These are phyloP conservation scores for Niebla homalea DNA, from an alignment of 495 filamentous ascomycete genomes.

Conservation along the genomic window DNA sequence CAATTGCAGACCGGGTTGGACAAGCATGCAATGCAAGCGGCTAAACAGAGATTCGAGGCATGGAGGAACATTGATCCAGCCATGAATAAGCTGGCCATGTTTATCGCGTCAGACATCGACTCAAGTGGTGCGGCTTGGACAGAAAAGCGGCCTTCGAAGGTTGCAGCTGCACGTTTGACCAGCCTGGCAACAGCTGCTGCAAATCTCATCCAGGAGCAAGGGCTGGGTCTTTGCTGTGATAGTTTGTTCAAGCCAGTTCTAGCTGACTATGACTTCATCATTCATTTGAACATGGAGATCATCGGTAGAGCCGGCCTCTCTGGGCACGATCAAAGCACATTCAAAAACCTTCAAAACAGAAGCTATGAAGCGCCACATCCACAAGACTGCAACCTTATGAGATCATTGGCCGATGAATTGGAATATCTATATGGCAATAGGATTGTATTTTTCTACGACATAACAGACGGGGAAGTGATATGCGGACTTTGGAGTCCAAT, in stretches of 20 bases:
- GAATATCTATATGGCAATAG: slow-evolving; percentile 44
- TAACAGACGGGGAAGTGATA: slow-evolving; percentile 42
- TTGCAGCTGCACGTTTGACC: slow-evolving; percentile 75
- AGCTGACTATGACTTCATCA: slow-evolving; percentile 71
- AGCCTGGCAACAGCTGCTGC: slow-evolving; percentile 61
- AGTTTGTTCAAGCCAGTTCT: slow-evolving; percentile 56
- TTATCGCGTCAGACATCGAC: slow-evolving; percentile 70
- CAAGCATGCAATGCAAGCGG: slow-evolving; percentile 35
- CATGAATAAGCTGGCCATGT: slow-evolving; percentile 72
- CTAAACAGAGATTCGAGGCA: slow-evolving; percentile 59
- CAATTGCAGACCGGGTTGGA: slow-evolving; percentile 52
- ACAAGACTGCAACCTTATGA: slow-evolving; percentile 35
- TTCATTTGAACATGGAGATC: slow-evolving; percentile 49
- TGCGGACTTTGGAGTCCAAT: slow-evolving; percentile 75
- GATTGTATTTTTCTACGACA: slow-evolving; percentile 63
- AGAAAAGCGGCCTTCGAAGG: slow-evolving; percentile 54
- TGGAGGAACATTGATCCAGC: slow-evolving; percentile 72
- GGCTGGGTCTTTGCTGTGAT: slow-evolving; percentile 39
- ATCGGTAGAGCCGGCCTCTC: slow-evolving; percentile 15
- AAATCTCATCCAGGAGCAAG: slow-evolving; percentile 43
- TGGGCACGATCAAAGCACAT: slow-evolving; percentile 28
- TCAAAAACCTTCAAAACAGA: slow-evolving; percentile 53
- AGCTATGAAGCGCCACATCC: slow-evolving; percentile 21
- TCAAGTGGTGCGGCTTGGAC: slow-evolving; percentile 70
- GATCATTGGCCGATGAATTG: slow-evolving; percentile 46